Conservation (phyloP, 257 asterid genomes). For the Gynochthodes officinalis region DNA sequence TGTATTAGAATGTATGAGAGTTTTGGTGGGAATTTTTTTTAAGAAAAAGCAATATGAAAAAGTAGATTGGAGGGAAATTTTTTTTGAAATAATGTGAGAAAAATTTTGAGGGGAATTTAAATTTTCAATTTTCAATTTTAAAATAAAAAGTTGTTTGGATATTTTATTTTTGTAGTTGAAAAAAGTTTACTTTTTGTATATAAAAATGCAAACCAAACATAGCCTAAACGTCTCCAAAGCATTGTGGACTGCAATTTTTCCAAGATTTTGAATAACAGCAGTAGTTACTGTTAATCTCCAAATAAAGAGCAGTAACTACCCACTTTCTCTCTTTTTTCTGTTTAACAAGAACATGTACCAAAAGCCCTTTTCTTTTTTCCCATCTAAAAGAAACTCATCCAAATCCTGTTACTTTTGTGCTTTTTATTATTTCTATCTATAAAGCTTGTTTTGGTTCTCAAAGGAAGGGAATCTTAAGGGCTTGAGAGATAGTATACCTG, state of each 20-base stretch:
- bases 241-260: neutral
- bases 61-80: no score
- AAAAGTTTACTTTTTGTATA: no score
- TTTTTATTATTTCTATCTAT: neutral
- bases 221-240: neutral
- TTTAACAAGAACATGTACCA: neutral
- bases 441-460: neutral
- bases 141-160: no score
- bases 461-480: neutral
- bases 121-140: no score
- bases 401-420: neutral
- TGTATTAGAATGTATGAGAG: no score
- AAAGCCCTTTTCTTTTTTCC: neutral
- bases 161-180: no score
- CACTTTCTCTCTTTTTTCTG: neutral
- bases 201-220: no score
- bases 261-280: neutral
- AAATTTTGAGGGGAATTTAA: no score
- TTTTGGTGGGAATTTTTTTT: no score
- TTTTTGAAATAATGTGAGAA: no score
- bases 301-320: neutral
- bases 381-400: neutral
- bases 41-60: no score
- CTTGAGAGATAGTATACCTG: constrained; percentile 46
- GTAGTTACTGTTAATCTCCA: no score